Conservation (phyloP, 176 grass and related monocot genomes). For the Tuctoria greenei region DNA sequence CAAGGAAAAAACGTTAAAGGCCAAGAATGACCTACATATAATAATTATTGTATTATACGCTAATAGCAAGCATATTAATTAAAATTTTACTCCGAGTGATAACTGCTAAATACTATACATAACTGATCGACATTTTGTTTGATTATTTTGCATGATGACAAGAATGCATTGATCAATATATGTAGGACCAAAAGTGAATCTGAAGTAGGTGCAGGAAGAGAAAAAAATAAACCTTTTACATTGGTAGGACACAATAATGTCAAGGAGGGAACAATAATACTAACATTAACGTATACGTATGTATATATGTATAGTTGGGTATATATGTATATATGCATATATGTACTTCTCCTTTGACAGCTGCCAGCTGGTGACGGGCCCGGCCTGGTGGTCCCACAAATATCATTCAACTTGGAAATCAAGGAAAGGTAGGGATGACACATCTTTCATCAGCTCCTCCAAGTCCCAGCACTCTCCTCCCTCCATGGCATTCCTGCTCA, state of each 20-base stretch:
- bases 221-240: constrained; percentile 38
- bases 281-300: constrained; percentile 40
- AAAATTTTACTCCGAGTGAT: neutral
- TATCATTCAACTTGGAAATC: constrained; percentile 98
- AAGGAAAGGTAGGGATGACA: constrained; percentile 94
- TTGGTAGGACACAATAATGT: constrained; percentile 36
- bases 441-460: constrained; percentile 96
- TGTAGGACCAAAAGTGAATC: constrained; percentile 42
- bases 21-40: constrained; percentile 8
- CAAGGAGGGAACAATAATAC: constrained; percentile 25
- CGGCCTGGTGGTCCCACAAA: neutral
- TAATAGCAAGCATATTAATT: neutral
- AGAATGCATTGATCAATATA: constrained; percentile 35
- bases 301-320: constrained; percentile 36
- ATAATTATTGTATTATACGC: neutral
- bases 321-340: constrained; percentile 36
- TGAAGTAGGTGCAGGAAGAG: constrained; percentile 23
- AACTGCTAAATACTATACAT: neutral
- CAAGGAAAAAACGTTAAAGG: constrained; percentile 48
- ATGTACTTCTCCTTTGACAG: constrained; percentile 32
- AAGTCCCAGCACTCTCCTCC: constrained; percentile 72
- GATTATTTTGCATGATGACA: constrained; percentile 48
- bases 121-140: constrained; percentile 14
- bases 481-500: constrained; percentile 59
- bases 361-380: constrained; percentile 19